phyloP scores from a whole-genome alignment of 2,329 filamentous ascomycete species.

The Calonectria pauciramosa region DNA sequence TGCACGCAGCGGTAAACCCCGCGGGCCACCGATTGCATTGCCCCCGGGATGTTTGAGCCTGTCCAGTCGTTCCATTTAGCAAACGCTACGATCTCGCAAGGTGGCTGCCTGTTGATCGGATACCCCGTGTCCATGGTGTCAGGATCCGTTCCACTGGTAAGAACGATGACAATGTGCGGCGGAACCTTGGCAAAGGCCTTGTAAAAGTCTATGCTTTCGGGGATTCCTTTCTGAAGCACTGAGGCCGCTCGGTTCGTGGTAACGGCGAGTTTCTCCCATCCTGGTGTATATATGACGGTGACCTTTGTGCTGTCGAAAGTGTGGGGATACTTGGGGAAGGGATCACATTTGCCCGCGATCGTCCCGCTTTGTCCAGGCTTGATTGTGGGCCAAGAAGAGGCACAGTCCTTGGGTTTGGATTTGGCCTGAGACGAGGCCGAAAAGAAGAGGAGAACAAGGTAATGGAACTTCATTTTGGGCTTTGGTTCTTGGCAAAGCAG shows the following conservation, averaged over 20 bases:
- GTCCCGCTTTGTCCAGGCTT: neutral
- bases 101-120: neutral
- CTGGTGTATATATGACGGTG: constrained; percentile 23
- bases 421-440: constrained; percentile 8
- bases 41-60: neutral
- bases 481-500: neutral
- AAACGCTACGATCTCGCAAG: constrained; percentile 25
- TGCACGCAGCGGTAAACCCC: constrained; percentile 37
- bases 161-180: constrained; percentile 16
- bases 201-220: constrained; percentile 22
- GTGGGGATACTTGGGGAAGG: constrained; percentile 24
- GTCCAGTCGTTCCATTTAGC: constrained; percentile 17
- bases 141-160: neutral
- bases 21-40: constrained; percentile 26
- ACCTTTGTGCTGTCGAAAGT: constrained; percentile 20
- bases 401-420: constrained; percentile 22
- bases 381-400: constrained; percentile 9
- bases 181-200: constrained; percentile 23
- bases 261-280: constrained; percentile 2
- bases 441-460: neutral
- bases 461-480: constrained; percentile 16
- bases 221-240: constrained; percentile 23
- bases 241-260: constrained; percentile 6
- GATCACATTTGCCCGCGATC: constrained; percentile 20
- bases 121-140: constrained; percentile 20